Evolutionary conservation across 1,284 basidiomycete species (phyloP), one percentile per base, ranked within the genome.

Genomic region (Ceratorhiza oryzae-sativae): DNA sequence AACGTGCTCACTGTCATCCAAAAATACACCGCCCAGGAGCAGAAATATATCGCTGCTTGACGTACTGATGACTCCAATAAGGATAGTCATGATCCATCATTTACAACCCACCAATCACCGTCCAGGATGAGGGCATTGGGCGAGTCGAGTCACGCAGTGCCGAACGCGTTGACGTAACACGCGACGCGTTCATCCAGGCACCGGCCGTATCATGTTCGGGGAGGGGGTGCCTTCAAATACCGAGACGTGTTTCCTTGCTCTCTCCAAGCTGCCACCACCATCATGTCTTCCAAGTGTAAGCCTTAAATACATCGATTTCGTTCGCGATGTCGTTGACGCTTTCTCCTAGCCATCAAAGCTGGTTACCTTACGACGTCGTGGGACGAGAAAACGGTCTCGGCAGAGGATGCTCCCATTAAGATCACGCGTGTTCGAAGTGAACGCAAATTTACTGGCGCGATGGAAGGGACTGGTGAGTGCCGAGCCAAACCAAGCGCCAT

Each of bases 391-490:
- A 27, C 68, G 6, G 51, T 72, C 45, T 34, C 68, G 1, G 48
- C 32, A 20, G 49, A 55, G 34, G 63, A 53, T 12, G 70, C 72
- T 15, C 13, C 46, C 18, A 51, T 71, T 51, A 73, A 73, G 42
- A 71, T 65, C 25, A 67, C 72, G 15, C 63, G 48, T 20, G 71
- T 74, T 32, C 32, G 59, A 15, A 71, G 65, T 25, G 63, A 70
- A 34, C 71, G 74, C 58, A 74, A 59, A 41, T 75, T 75, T 41
- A 60, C 60, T 23, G 74, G 74, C 23, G 71, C 51, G 12, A 48
- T 74, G 48, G 32, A 58, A 2, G 74, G 74, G 3, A 74, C 51
- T 5, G 67, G 67, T 70, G 34, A 46, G 67, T 25, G 5, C 4
- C 13, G 15, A 5, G 23, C 20, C 3, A 45, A 1, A 27, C 12